These are phyloP conservation scores for Serendipita vermifera DNA, from an alignment of 768 basidiomycete genomes.

Conservation along the genomic window DNA sequence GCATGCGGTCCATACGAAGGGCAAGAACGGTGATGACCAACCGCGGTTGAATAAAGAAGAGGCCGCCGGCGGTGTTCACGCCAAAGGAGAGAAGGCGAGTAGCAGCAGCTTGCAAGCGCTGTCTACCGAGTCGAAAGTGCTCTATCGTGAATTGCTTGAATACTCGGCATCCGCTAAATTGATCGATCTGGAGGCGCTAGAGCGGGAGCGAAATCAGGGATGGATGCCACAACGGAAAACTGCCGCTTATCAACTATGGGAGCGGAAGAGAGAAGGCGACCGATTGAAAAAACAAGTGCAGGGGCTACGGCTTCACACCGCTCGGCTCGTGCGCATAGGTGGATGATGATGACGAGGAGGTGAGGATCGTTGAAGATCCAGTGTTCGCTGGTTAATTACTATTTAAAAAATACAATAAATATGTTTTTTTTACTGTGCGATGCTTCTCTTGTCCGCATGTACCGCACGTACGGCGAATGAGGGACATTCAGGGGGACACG, in stretches of 20 bases:
- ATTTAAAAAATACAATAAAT: too few species aligned
- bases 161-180: constrained; percentile 74
- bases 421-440: too few species aligned
- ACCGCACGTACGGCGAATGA: too few species aligned
- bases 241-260: constrained; percentile 69
- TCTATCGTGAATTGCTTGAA: constrained; percentile 80
- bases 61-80: constrained; percentile 2
- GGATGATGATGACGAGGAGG: not conserved
- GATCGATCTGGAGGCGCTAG: constrained; percentile 58
- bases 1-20: too few species aligned
- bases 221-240: constrained; percentile 75
- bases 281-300: constrained; percentile 53
- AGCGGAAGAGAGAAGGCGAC: constrained; percentile 65
- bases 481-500: too few species aligned
- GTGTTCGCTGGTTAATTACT: too few species aligned
- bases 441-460: too few species aligned
- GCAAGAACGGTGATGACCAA: constrained; percentile 33
- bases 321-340: constrained; percentile 1
- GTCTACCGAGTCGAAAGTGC: constrained; percentile 65
- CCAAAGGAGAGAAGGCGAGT: constrained; percentile 24
- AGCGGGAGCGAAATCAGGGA: constrained; percentile 27
- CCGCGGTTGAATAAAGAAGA: constrained; percentile 11
- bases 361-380: not conserved
- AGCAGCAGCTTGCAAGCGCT: constrained; percentile 49
- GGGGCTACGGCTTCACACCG: constrained; percentile 30